Percentiles rank a stretch among this genome's conserved stretches.
Evolutionary conservation across 2,329 filamentous ascomycete species (phyloP).

Genomic region (Hyphodiscus sp.): DNA sequence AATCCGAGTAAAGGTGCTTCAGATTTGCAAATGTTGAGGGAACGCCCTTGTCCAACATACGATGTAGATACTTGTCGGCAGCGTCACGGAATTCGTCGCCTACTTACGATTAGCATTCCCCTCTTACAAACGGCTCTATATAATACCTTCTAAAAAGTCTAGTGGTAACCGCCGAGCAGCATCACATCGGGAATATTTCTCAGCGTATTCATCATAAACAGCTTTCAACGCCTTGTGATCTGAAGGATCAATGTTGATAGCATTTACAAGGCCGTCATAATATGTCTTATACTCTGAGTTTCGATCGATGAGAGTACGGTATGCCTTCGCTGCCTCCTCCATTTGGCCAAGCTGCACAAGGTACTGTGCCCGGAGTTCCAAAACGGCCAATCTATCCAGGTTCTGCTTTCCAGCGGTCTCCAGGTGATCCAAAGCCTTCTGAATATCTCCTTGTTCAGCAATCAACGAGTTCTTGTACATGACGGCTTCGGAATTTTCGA

Average conservation of each 20-base stretch:
- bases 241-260: conserved; percentile 54
- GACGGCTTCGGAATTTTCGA: conserved; percentile 88
- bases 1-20: conserved; percentile 81
- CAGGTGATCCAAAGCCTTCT: conserved; percentile 81
- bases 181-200: conserved; percentile 77
- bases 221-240: conserved; percentile 61
- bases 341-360: conserved; percentile 69
- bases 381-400: conserved; percentile 74
- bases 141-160: conserved; percentile 71
- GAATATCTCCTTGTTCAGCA: conserved; percentile 76
- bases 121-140: not conserved
- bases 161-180: conserved; percentile 80
- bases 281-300: conserved; percentile 86
- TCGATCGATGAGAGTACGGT: conserved; percentile 72
- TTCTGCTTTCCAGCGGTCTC: conserved; percentile 70
- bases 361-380: conserved; percentile 84
- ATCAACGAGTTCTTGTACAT: conserved; percentile 96
- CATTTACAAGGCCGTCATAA: conserved; percentile 69
- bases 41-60: conserved; percentile 86
- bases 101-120: conserved; percentile 28
- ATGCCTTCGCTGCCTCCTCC: conserved; percentile 75
- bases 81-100: conserved; percentile 74
- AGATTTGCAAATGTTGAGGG: conserved; percentile 96
- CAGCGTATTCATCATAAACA: conserved; percentile 75
- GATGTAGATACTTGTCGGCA: conserved; percentile 70